Conservation (phyloP, 1,139 yeast species). For the Pichiaceae sp. region DNA sequence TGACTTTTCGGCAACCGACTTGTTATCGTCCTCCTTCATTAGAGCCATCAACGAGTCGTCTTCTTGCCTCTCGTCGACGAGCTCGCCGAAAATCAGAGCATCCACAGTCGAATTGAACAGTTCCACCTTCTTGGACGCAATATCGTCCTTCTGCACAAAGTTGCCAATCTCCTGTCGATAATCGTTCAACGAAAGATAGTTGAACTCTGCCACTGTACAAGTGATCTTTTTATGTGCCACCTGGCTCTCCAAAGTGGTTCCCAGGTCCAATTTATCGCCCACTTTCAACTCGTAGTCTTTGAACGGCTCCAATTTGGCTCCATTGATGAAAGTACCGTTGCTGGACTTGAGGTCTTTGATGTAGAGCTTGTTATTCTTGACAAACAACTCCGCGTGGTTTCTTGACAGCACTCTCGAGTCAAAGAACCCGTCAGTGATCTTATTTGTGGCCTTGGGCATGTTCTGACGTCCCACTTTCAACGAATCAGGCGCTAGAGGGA, state of each 20-base stretch:
- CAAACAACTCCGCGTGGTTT: slow-evolving; percentile 86
- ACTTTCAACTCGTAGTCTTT: slow-evolving; percentile 49
- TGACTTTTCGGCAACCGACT: not conserved
- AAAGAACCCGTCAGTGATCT: slow-evolving; percentile 81
- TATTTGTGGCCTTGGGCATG: slow-evolving; percentile 65
- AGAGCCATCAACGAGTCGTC: slow-evolving; percentile 17
- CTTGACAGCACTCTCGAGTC: slow-evolving; percentile 90
- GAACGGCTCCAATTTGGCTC: slow-evolving; percentile 55
- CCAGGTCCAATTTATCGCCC: slow-evolving; percentile 79
- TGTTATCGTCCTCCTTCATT: slow-evolving; percentile 7
- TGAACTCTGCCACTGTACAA: slow-evolving; percentile 62
- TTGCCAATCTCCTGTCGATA: slow-evolving; percentile 17
- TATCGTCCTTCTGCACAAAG: slow-evolving; percentile 14
- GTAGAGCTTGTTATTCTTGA: slow-evolving; percentile 51
- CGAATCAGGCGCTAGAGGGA: slow-evolving; percentile 79
- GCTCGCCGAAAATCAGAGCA: slow-evolving; percentile 74
- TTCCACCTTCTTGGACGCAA: slow-evolving; percentile 18
- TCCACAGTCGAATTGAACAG: slow-evolving; percentile 45
- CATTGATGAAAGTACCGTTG: slow-evolving; percentile 90
- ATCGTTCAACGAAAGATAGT: slow-evolving; percentile 29
- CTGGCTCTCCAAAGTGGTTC: slow-evolving; percentile 84
- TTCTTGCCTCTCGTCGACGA: slow-evolving; percentile 26
- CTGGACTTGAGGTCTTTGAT: slow-evolving; percentile 83
- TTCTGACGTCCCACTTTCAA: slow-evolving; percentile 83
- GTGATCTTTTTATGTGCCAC: slow-evolving; percentile 78